Conservation (phyloP, 1,284 basidiomycete species). For the Cystobasidium pallidum region DNA sequence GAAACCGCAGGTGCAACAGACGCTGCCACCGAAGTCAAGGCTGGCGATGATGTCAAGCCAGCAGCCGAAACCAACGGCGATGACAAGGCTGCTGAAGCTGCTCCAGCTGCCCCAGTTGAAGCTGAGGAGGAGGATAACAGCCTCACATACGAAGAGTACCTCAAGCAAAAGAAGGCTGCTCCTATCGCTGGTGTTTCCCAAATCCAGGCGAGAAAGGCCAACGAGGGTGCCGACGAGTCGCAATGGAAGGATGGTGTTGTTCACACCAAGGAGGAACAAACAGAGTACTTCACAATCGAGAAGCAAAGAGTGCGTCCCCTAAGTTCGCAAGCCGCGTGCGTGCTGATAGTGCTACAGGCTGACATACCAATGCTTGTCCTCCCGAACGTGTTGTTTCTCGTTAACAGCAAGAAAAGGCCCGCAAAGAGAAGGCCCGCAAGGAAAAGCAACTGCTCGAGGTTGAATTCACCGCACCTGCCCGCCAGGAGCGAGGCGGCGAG, state of each 20-base stretch:
- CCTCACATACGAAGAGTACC: slow-evolving; percentile 55
- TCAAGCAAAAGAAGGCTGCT: slow-evolving; percentile 47
- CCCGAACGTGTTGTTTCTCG: too few relatives aligned
- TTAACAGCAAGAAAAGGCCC: slow-evolving; percentile 47
- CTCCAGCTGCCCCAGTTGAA: slow-evolving; percentile 48
- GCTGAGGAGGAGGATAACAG: slow-evolving; percentile 53
- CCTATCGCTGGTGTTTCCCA: slow-evolving; percentile 47
- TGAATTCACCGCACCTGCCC: slow-evolving; percentile 46
- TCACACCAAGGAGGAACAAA: slow-evolving; percentile 34
- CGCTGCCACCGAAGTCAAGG: slow-evolving; percentile 38
- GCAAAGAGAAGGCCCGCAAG: slow-evolving; percentile 49
- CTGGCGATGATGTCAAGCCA: slow-evolving; percentile 45
- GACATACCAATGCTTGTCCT: background rate
- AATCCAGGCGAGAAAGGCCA: slow-evolving; percentile 51
- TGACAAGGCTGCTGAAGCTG: slow-evolving; percentile 47
- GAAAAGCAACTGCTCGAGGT: slow-evolving; percentile 53
- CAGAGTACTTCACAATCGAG: slow-evolving; percentile 25
- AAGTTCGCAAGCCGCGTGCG: background rate
- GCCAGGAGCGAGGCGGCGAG: slow-evolving; percentile 37
- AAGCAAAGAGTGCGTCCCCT: slow-evolving; percentile 35
- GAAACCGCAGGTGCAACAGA: slow-evolving; percentile 41
- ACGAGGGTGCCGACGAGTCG: slow-evolving; percentile 51
- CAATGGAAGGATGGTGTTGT: slow-evolving; percentile 47
- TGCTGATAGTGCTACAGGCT: background rate
- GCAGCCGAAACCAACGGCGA: slow-evolving; percentile 21